Base-by-base conservation (phyloP, 805 yeast species). In the Starmerella potacharoeniae region DNA sequence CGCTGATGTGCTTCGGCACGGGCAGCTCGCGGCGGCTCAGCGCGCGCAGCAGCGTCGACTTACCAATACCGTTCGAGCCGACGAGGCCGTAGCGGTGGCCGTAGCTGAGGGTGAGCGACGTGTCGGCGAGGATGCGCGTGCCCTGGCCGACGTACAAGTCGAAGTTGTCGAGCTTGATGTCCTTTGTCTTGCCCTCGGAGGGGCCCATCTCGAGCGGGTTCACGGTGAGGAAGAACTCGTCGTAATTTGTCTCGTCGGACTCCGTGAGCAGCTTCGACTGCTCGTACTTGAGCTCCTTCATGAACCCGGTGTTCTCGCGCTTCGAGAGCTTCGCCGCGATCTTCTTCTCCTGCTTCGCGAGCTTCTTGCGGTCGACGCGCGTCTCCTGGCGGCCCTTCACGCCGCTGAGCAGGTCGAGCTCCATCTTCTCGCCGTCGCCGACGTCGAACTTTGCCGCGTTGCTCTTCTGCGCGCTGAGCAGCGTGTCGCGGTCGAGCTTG, bases 51-150 rank as follows among this genome's bases (percentile, higher is more conserved):
- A 93, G 73, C 0, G 98, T 93, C 45, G 97, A 90, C 70, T 93
- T 93, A 83, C 99, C 99, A 63, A 93, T 90, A 91, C 99, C 99
- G 74, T 93, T 93, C 68, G 90, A 95, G 71, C 99, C 99, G 45
- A 93, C 96, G 52, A 93, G 73, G 80, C 98, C 99, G 64, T 93
- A 93, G 68, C 97, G 81, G 69, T 86, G 88, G 54, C 98, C 98
- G 68, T 83, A 83, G 33, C 96, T 83, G 60, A 93, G 77, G 0
- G 96, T 82, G 61, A 93, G 78, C 29, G 89, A 78, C 31, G 97
- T 84, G 68, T 90, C 95, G 45, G 91, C 81, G 60, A 93, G 76
- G 53, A 93, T 91, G 72, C 98, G 81, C 70, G 86, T 84, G 59
- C 97, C 97, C 56, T 86, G 95, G 57, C 98, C 97, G 57, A 93